These are phyloP conservation scores for Austroboletus rostrupii DNA, from an alignment of 1,284 basidiomycete species.

Conservation along the genomic window DNA sequence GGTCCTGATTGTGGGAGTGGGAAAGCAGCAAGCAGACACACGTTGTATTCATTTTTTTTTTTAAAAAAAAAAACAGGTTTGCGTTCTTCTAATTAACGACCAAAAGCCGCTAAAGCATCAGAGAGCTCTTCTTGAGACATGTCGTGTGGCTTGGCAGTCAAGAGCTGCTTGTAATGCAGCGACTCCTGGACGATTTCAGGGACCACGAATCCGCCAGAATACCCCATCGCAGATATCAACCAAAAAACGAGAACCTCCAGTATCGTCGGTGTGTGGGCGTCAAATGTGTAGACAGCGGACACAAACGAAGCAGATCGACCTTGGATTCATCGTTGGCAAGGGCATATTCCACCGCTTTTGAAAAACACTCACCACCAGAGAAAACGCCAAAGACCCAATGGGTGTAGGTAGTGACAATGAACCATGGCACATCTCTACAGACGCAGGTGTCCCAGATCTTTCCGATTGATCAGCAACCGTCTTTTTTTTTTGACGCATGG, in stretches of 20 bases:
- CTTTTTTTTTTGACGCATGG: neutral
- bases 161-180: conserved; percentile 28
- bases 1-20: neutral
- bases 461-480: conserved; percentile 12
- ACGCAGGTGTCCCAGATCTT: conserved; percentile 68
- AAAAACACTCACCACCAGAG: conserved; percentile 44
- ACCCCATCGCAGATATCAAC: conserved; percentile 46
- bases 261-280: conserved; percentile 41
- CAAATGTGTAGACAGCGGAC: conserved; percentile 39
- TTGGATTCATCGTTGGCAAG: conserved; percentile 24
- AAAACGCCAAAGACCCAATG: conserved; percentile 73
- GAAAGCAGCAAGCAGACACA: neutral
- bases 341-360: neutral
- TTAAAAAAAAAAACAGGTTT: neutral
- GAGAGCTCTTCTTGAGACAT: conserved; percentile 27
- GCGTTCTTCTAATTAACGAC: neutral
- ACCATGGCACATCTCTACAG: conserved; percentile 51
- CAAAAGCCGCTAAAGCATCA: conserved; percentile 20
- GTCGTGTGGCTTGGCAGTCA: conserved; percentile 42
- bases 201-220: conserved; percentile 35
- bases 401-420: conserved; percentile 63
- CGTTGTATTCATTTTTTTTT: neutral
- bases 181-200: conserved; percentile 42
- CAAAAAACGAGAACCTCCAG: conserved; percentile 49
- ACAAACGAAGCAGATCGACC: conserved; percentile 54